These are phyloP conservation scores for Eragrostis tef DNA, from an alignment of 202 grass and related monocot species.

Conservation along the genomic window DNA sequence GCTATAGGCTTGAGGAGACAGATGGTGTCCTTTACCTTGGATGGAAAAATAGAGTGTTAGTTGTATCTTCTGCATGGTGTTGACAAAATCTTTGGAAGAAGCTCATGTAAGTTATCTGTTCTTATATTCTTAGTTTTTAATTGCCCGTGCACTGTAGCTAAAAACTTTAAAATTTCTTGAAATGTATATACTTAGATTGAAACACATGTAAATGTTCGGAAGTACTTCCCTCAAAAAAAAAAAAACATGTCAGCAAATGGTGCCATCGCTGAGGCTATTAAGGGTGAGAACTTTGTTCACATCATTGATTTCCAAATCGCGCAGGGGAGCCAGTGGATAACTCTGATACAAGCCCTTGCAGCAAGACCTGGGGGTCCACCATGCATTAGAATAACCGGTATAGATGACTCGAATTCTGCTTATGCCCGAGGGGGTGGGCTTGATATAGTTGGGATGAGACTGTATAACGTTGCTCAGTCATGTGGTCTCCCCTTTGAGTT, in stretches of 20 bases:
- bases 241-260: slow-evolving; percentile 90
- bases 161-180: slow-evolving; percentile 20
- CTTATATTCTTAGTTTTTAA: neutral
- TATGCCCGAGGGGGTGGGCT: slow-evolving; percentile 81
- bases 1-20: slow-evolving; percentile 78
- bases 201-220: neutral
- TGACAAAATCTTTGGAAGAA: slow-evolving; percentile 48
- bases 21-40: slow-evolving; percentile 84
- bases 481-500: slow-evolving; percentile 87
- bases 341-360: slow-evolving; percentile 79
- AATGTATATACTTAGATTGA: neutral
- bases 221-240: no score
- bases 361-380: slow-evolving; percentile 77
- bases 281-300: slow-evolving; percentile 78
- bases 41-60: slow-evolving; percentile 81
- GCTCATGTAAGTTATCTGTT: slow-evolving; percentile 10
- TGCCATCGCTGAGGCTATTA: slow-evolving; percentile 84
- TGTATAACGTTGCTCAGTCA: slow-evolving; percentile 53
- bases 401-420: slow-evolving; percentile 78
- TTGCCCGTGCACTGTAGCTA: neutral
- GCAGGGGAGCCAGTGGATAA: slow-evolving; percentile 86
- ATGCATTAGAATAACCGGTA: slow-evolving; percentile 73
- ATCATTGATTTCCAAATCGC: slow-evolving; percentile 99
- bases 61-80: slow-evolving; percentile 90
- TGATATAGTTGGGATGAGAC: slow-evolving; percentile 66